phyloP scores from a whole-genome alignment of 1,139 yeast species.

The Hyphopichia buzzinii region DNA sequence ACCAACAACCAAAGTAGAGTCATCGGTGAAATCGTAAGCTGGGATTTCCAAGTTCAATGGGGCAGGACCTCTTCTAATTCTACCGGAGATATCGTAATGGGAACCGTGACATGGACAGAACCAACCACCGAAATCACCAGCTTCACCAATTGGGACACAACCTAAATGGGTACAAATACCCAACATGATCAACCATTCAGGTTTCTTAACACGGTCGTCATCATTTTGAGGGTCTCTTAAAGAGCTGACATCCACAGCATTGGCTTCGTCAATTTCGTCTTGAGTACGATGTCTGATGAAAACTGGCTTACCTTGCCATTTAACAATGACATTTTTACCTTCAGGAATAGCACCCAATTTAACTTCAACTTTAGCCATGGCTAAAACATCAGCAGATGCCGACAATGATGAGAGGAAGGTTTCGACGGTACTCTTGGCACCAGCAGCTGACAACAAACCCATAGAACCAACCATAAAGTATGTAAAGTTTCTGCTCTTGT shows the following conservation, averaged over 20 bases:
- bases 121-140: conserved; percentile 99
- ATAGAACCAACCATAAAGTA: conserved; percentile 98
- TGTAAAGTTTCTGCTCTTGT: conserved; percentile 78
- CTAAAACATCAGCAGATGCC: conserved; percentile 98
- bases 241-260: conserved; percentile 64
- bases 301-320: conserved; percentile 99
- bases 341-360: conserved; percentile 92
- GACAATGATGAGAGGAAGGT: conserved; percentile 91
- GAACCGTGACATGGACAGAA: conserved; percentile 99
- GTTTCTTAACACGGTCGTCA: conserved; percentile 90
- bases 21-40: conserved; percentile 76
- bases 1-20: conserved; percentile 76
- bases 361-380: conserved; percentile 99
- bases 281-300: conserved; percentile 98
- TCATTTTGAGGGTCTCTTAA: conserved; percentile 96
- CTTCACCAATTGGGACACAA: conserved; percentile 99
- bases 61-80: conserved; percentile 99
- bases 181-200: conserved; percentile 98
- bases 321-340: conserved; percentile 96
- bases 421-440: conserved; percentile 97
- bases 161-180: conserved; percentile 99
- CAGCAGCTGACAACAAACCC: conserved; percentile 92
- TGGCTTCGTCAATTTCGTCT: conserved; percentile 93
- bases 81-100: conserved; percentile 99
- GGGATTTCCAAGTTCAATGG: conserved; percentile 98